These are phyloP conservation scores for Theileria sp. DNA, from an alignment of 169 alveolate genomes.

Conservation along the genomic window DNA sequence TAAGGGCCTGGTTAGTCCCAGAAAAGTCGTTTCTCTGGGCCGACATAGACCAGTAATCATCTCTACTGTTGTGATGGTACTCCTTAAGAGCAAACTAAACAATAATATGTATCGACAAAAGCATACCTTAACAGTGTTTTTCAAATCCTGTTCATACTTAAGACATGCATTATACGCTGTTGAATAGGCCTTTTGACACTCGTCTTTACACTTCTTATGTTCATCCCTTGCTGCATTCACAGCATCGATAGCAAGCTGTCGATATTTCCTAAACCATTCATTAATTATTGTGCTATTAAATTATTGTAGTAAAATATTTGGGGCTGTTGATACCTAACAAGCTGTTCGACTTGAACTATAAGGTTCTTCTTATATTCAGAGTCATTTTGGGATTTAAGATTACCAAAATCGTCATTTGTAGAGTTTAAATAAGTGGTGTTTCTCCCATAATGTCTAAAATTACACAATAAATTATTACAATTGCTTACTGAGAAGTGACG, in stretches of 20 bases:
- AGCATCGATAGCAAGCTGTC: slow-evolving; percentile 63
- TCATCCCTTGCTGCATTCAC: slow-evolving; percentile 58
- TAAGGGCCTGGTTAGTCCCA: neutral
- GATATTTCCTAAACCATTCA: slow-evolving; percentile 21
- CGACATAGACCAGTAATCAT: neutral
- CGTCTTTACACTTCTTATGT: slow-evolving; percentile 38
- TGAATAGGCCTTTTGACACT: slow-evolving; percentile 24
- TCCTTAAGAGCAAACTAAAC: slow-evolving; percentile 4
- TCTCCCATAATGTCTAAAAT: neutral
- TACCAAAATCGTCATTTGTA: slow-evolving; percentile 6
- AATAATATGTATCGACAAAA: neutral
- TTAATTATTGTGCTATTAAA: neutral
- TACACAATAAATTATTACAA: neutral
- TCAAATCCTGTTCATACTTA: slow-evolving; percentile 54
- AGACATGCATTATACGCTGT: slow-evolving; percentile 52
- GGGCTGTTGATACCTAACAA: slow-evolving; percentile 11
- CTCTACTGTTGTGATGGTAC: neutral
- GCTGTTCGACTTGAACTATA: slow-evolving; percentile 39
- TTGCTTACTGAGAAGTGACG: neutral
- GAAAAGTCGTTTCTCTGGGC: neutral
- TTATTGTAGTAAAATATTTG: neutral
- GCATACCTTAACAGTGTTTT: slow-evolving; percentile 45
- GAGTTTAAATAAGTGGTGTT: neutral
- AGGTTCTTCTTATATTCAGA: slow-evolving; percentile 44
- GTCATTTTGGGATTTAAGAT: slow-evolving; percentile 10